Evolutionary conservation across 2,329 filamentous ascomycete species (phyloP), one percentile per base, ranked within the genome.

Genomic region (Penicillium sp.): DNA sequence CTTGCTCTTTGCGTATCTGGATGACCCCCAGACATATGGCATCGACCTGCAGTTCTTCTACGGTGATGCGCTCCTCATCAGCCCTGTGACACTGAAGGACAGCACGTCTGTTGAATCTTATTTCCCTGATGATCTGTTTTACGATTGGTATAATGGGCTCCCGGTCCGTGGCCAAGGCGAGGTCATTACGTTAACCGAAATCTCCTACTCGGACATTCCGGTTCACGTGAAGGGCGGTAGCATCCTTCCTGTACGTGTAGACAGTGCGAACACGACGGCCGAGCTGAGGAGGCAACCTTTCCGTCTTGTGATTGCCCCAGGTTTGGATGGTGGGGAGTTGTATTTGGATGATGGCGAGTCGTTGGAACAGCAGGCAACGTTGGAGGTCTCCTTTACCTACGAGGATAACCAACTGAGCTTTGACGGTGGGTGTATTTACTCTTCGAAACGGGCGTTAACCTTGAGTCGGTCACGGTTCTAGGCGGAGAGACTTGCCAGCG

Each of bases 1-100:
- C 0, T 76, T 93, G 58, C 91, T 90, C 77, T 94, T 88, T 79
- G 72, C 86, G 30, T 93, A 93, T 72, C 90, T 86, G 0, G 66
- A 77, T 11, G 86, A 88, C 64, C 50, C 71, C 2, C 81, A 84
- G 61, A 84, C 84, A 0, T 85, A 84, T 66, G 67, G 71, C 3
- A 80, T 86, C 55, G 78, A 85, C 56, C 69, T 81, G 30, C 86
- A 88, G 65, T 88, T 84, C 79, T 87, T 88, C 78, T 88, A 81
- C 69, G 86, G 86, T n/a, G 79, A 84, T 58, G 75, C 81, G 5
- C 73, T 88, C 23, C 79, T 88, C 30, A 82, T 88, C 53, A 84
- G 83, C 7, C 86, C 86, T 1, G 85, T 88, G 8, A 83, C 78
- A 0, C 78, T 81, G 0, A 80, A 85, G 50, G 82, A 83, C 61